Base-by-base conservation (phyloP, 1,139 yeast genomes). In the Sugiyamaella paludigena region DNA sequence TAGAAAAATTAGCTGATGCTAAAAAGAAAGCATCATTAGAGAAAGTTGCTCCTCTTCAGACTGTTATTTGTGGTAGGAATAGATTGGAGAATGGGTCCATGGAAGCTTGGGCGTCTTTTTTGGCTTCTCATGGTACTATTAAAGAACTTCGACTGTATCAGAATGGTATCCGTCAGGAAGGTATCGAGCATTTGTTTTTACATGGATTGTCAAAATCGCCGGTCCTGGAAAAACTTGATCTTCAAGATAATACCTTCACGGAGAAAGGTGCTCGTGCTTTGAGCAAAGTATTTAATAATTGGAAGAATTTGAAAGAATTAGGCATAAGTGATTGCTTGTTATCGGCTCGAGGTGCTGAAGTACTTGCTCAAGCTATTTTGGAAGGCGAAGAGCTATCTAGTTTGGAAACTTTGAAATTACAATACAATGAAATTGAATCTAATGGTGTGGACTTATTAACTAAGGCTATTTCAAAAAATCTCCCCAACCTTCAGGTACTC, bases 191-290 rank as follows among this genome's bases (percentile, higher is more conserved):
- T 60, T 77, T 92, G 65, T 75, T 92, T 58, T 73, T 74, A 33
- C 79, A 84, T 52, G 98, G 97, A 53, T 78, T 92, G 60, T 69
- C 78, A 43, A 66, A 72, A 54, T 83, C 87, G 65, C 72, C 74
- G 31, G 72, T 78, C 34, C 77, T 92, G 61, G 76, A 80, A 58
- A 79, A 80, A 39, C 72, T 94, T 40, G 98, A 92, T 69, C 76
- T 92, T 60, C 98, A 94, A 73, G 98, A 92, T 68, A 92, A 92
- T 69, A 92, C 98, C 4, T 80, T 92, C 65, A 92, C 98, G 8
- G 71, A 77, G n/a, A 73, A 74, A 48, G 96, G 96, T n/a, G 85
- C 96, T 19, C 70, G 70, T 54, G 84, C 91, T 16, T 74, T 92
- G 58, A 86, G 91, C 26, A 70, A 75, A 38, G 75, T 76, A 24